Conservation (phyloP, 176 grass and related monocot genomes). For the Coix lacrymajobi region DNA sequence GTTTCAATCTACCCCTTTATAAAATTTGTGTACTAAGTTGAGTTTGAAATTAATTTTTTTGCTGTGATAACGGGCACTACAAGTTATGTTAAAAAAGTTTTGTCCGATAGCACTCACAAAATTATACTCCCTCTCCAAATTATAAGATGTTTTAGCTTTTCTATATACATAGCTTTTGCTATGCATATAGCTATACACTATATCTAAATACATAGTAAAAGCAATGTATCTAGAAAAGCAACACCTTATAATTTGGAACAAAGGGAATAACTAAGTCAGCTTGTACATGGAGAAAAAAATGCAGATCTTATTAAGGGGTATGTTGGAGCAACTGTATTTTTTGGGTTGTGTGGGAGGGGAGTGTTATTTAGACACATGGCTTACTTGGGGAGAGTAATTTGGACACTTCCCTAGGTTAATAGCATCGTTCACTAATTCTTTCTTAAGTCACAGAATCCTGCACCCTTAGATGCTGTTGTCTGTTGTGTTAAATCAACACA, state of each 20-base stretch:
- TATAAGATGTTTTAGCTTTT: too few relatives aligned
- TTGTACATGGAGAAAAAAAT: not conserved
- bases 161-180: too few relatives aligned
- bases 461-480: not conserved
- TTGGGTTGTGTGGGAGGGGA: not conserved
- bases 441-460: slow-evolving; percentile 8
- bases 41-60: not conserved
- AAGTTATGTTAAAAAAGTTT: not conserved
- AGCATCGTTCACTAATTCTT: not conserved
- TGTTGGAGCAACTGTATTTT: not conserved
- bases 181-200: too few relatives aligned
- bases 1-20: not conserved
- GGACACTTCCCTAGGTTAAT: too few relatives aligned
- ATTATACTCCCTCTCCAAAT: not conserved
- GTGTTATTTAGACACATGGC: not conserved
- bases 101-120: not conserved
- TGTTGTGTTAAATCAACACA: not conserved
- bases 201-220: too few relatives aligned
- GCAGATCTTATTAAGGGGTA: not conserved
- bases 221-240: too few relatives aligned
- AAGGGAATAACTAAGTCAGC: not conserved
- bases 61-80: not conserved
- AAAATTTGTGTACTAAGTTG: not conserved
- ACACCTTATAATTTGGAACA: too few relatives aligned
- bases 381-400: too few relatives aligned